These are phyloP conservation scores for Podosphaera xanthii DNA, from an alignment of 2,329 filamentous ascomycete genomes.

Conservation along the genomic window DNA sequence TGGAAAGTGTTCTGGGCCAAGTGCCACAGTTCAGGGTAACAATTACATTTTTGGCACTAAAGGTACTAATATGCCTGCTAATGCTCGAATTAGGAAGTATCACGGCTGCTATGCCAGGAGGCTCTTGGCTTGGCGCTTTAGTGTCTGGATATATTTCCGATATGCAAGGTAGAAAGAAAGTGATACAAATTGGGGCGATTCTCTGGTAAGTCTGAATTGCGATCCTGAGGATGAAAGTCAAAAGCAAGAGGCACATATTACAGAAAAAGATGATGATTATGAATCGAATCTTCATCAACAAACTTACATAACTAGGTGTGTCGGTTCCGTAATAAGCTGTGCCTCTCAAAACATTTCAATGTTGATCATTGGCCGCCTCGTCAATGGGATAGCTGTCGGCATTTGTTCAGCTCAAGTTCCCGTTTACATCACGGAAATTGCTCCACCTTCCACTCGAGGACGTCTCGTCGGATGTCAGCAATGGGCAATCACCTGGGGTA, in stretches of 20 bases:
- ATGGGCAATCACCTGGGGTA: constrained; percentile 43
- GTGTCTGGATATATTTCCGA: constrained; percentile 36
- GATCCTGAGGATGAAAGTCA: too few species aligned
- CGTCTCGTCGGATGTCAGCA: constrained; percentile 50
- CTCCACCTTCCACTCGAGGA: constrained; percentile 32
- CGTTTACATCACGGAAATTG: constrained; percentile 45
- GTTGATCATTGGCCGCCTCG: constrained; percentile 29
- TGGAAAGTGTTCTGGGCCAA: constrained; percentile 31
- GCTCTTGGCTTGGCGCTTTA: constrained; percentile 43
- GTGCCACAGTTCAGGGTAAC: constrained; percentile 11
- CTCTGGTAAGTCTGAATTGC: constrained; percentile 18
- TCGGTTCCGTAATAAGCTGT: constrained; percentile 36
- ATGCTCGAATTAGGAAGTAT: constrained; percentile 34
- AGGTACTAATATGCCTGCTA: constrained; percentile 19
- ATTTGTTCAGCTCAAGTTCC: constrained; percentile 40
- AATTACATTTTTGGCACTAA: constrained; percentile 16
- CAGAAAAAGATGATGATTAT: neutral
- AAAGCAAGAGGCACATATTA: neutral
- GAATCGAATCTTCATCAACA: neutral
- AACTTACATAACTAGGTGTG: constrained; percentile 17
- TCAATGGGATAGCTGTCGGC: constrained; percentile 43
- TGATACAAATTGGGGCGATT: constrained; percentile 24
- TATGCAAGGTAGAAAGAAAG: constrained; percentile 24
- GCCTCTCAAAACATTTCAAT: constrained; percentile 30
- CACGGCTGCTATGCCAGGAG: constrained; percentile 46